phyloP scores from a whole-genome alignment of 2,329 filamentous ascomycete species.

The Penicillium occitanis region DNA sequence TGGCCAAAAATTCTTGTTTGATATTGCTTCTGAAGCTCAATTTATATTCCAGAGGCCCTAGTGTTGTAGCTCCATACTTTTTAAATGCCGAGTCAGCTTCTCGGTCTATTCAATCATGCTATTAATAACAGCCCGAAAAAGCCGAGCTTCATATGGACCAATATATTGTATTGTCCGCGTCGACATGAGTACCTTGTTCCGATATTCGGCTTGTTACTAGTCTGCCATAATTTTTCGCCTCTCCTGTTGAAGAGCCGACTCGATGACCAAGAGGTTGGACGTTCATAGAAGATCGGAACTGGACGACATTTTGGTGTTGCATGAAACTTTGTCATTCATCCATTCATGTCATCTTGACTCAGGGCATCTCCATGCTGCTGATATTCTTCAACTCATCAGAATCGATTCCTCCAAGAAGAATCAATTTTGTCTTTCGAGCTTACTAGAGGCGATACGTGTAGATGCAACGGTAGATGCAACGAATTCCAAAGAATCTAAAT shows the following conservation, averaged over 20 bases:
- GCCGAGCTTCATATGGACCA: not conserved
- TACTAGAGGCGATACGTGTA: too few relatives aligned
- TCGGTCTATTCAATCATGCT: not conserved
- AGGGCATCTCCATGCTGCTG: not conserved
- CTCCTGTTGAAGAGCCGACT: not conserved
- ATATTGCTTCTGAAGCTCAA: not conserved
- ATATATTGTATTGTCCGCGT: not conserved
- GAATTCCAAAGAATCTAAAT: too few relatives aligned
- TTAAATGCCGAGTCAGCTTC: not conserved
- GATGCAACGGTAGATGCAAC: too few relatives aligned
- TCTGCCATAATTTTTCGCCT: not conserved
- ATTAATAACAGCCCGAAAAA: not conserved
- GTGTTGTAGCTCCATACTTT: not conserved
- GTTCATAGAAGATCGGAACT: not conserved
- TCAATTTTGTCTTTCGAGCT: too few relatives aligned
- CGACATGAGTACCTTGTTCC: not conserved
- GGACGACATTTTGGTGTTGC: not conserved
- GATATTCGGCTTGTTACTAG: not conserved
- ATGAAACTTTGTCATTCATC: not conserved
- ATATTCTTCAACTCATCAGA: not conserved
- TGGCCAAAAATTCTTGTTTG: not conserved
- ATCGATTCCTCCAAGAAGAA: not conserved
- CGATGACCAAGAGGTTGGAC: not conserved
- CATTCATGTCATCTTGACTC: not conserved
- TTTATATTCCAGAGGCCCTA: not conserved